Percentiles rank a stretch among this genome's conserved stretches.
These are phyloP conservation scores for Melanomma pulvis-pyrius DNA, from an alignment of 495 filamentous ascomycete species.

Conservation along the genomic window DNA sequence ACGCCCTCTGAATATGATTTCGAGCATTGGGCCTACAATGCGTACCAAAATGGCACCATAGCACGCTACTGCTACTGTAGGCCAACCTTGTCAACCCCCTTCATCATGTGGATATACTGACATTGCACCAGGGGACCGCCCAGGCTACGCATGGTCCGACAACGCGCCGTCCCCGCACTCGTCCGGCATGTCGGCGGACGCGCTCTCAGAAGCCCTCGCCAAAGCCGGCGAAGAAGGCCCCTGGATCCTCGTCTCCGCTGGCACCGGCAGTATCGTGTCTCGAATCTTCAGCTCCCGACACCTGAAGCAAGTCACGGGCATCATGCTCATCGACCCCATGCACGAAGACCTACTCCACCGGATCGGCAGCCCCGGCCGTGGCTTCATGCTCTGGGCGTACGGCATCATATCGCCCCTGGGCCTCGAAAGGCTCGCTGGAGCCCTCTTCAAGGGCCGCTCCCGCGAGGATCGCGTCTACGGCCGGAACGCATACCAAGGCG, in stretches of 20 bases:
- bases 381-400: conserved; percentile 82
- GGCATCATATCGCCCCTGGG: conserved; percentile 86
- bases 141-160: conserved; percentile 87
- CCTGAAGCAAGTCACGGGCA: conserved; percentile 66
- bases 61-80: conserved; percentile 86
- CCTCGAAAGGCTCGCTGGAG: conserved; percentile 73
- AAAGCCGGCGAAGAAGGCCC: conserved; percentile 81
- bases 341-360: conserved; percentile 80
- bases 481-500: conserved; percentile 71
- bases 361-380: conserved; percentile 66
- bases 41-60: conserved; percentile 73
- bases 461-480: conserved; percentile 87
- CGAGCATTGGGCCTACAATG: conserved; percentile 68
- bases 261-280: conserved; percentile 80
- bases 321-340: conserved; percentile 83
- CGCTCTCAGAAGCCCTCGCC: conserved; percentile 79
- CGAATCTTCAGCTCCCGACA: conserved; percentile 88
- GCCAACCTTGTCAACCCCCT: not conserved
- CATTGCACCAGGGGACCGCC: conserved; percentile 63
- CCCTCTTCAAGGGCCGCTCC: conserved; percentile 74
- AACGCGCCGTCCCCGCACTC: conserved; percentile 91
- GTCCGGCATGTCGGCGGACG: conserved; percentile 85
- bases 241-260: conserved; percentile 74
- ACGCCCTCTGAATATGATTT: conserved; percentile 74
- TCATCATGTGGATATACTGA: not conserved